Evolutionary conservation across 176 grass and related monocot species (phyloP), one percentile per base, ranked within the genome.

Genomic region (Pontederia crassipes): DNA sequence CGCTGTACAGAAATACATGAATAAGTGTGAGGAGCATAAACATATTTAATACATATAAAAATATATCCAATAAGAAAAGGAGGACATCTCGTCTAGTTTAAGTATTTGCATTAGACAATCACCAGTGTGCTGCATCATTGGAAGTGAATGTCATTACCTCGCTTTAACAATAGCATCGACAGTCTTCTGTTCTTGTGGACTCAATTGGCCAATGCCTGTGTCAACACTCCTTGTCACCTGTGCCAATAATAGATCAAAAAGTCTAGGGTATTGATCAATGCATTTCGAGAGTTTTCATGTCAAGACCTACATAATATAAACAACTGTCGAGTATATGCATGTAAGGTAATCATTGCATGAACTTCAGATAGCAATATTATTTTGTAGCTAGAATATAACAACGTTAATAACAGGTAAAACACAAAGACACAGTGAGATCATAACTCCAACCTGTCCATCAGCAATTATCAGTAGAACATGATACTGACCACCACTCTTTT

Each of bases 381-480:
- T 56, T 12, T 53, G 12, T 52, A 8, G 4, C 32, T 8, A 53
- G 11, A 2, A 53, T 35, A 13, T 35, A 69, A 17, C 28, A 45
- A 45, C 32, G 1, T 8, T 14, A 47, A 15, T 10, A 12, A 17
- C 8, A 11, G 4, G 11, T 17, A 17, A 18, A 63, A 9, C 3
- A 10, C 13, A 4, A 48, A 17, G 14, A 47, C 17, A 48, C 9
- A 14, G 9, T 40, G 32, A 40, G 32, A 40, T 40, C 32, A 40
- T 7, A 40, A 7, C 29, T 28, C 54, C 8, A 59, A 81, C 79
- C 79, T 81, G 79, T 48, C 79, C 79, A 35, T 81, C 79, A 76
- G 79, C 79, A 67, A 81, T 81, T 71, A 81, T 81, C 17, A 81
- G n/a, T 45, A 81, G 69, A 81, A 81, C 79, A 75, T 81, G 79